Evolutionary conservation across 441 rosid genomes (phyloP).

Genomic region (Croton laevigatus): DNA sequence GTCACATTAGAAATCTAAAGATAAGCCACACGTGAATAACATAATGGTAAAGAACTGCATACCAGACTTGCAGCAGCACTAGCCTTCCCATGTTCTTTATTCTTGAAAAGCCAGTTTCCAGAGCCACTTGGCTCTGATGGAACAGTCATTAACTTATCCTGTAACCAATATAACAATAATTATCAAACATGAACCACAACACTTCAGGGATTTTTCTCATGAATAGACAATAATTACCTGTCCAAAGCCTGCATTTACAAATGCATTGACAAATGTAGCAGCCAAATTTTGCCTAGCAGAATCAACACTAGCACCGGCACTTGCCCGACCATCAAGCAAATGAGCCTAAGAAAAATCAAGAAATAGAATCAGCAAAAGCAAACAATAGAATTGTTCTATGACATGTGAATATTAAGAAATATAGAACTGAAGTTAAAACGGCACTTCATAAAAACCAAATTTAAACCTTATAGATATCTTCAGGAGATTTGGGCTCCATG

Average conservation of each 20-base stretch:
- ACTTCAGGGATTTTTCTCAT: not conserved
- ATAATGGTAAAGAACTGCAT: slow-evolving; percentile 18
- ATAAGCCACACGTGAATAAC: not conserved
- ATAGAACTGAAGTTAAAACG: not conserved
- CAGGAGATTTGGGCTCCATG: slow-evolving; percentile 98
- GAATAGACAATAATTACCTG: slow-evolving; percentile 46
- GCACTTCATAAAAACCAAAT: not conserved
- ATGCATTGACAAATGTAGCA: slow-evolving; percentile 95
- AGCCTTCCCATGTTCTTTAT: slow-evolving; percentile 91
- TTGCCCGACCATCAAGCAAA: slow-evolving; percentile 91
- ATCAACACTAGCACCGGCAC: slow-evolving; percentile 78
- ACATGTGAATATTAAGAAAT: not conserved
- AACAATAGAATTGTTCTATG: not conserved
- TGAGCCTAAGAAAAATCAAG: slow-evolving; percentile 59
- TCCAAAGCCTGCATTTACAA: slow-evolving; percentile 97
- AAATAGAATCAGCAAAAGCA: slow-evolving; percentile 11
- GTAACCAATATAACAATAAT: slow-evolving; percentile 24
- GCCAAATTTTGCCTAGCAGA: slow-evolving; percentile 96
- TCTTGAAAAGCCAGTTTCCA: slow-evolving; percentile 93
- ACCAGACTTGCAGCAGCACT: slow-evolving; percentile 99
- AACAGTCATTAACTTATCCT: slow-evolving; percentile 95
- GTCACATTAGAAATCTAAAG: slow-evolving; percentile 25
- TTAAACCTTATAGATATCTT: slow-evolving; percentile 90
- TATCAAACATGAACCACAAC: slow-evolving; percentile 16
- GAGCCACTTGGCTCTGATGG: slow-evolving; percentile 67